Percentiles rank a stretch among this genome's conserved stretches.
Evolutionary conservation across 495 filamentous ascomycete genomes (phyloP).

Genomic region (Filosporella fistucella): DNA sequence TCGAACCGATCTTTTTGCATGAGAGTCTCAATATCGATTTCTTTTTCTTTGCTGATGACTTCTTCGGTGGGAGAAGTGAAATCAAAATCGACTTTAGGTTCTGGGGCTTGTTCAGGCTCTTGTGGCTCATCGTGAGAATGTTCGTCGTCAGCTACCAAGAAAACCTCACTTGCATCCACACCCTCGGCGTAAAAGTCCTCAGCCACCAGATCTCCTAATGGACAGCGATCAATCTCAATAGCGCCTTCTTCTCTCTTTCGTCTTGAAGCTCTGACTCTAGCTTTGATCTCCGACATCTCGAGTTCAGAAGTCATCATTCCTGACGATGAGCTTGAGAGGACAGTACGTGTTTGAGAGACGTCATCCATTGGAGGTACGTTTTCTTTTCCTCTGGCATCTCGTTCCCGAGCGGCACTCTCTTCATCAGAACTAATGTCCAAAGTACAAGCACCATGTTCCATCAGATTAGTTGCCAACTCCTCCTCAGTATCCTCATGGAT

Average conservation of each 20-base stretch:
- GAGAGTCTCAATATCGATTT: slow-evolving; percentile 37
- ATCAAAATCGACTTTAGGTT: slow-evolving; percentile 21
- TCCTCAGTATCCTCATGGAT: slow-evolving; percentile 92
- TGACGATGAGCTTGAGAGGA: slow-evolving; percentile 6
- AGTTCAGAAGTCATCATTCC: slow-evolving; percentile 25
- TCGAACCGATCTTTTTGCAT: slow-evolving; percentile 37
- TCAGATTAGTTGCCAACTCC: slow-evolving; percentile 82
- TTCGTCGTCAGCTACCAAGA: slow-evolving; percentile 9
- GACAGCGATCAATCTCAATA: slow-evolving; percentile 54
- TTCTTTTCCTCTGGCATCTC: slow-evolving; percentile 74
- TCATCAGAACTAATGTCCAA: slow-evolving; percentile 79
- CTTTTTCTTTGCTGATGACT: slow-evolving; percentile 24
- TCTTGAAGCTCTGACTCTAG: slow-evolving; percentile 2
- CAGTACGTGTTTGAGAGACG: slow-evolving; percentile 40
- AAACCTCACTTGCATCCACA: slow-evolving; percentile 11
- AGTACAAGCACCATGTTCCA: slow-evolving; percentile 82
- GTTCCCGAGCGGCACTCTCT: slow-evolving; percentile 47
- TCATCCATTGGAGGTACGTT: slow-evolving; percentile 77
- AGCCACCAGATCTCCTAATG: slow-evolving; percentile 65
- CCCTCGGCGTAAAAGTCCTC: slow-evolving; percentile 70
- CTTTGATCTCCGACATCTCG: slow-evolving; percentile 33
- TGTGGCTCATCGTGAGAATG: not conserved
- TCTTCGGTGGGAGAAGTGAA: slow-evolving; percentile 30
- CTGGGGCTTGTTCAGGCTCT: slow-evolving; percentile 2
- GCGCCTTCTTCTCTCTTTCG: slow-evolving; percentile 13